Evolutionary conservation across 106 monocot species (phyloP).

Genomic region (Xerophyta viscosa): DNA sequence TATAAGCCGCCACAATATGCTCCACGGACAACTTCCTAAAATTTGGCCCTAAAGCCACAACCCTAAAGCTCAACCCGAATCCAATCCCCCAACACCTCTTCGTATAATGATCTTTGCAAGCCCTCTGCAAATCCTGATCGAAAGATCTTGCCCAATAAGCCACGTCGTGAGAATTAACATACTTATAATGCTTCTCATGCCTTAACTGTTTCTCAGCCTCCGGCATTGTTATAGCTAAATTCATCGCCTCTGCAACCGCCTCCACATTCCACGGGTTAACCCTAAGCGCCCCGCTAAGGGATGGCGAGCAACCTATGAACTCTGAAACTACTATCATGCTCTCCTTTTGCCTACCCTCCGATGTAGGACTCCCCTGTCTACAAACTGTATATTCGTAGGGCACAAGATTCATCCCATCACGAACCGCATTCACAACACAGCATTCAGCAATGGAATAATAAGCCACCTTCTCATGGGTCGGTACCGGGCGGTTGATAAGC

Average conservation of each 20-base stretch:
- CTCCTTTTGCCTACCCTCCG: conserved; percentile 33
- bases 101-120: conserved; percentile 68
- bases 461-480: conserved; percentile 66
- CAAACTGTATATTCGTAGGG: conserved; percentile 88
- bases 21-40: conserved; percentile 84
- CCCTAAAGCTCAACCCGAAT: conserved; percentile 72
- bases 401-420: conserved; percentile 83
- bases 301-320: conserved; percentile 37
- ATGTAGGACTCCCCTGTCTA: conserved; percentile 41
- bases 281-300: conserved; percentile 27
- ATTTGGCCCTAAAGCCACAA: conserved; percentile 71
- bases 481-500: conserved; percentile 37
- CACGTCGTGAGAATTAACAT: conserved; percentile 82
- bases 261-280: conserved; percentile 85
- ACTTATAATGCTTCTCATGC: conserved; percentile 53
- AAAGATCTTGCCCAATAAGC: conserved; percentile 87
- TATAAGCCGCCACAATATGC: conserved; percentile 56
- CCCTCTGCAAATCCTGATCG: conserved; percentile 84
- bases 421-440: conserved; percentile 70
- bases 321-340: conserved; percentile 74
- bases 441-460: conserved; percentile 71
- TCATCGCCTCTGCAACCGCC: conserved; percentile 64
- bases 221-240: conserved; percentile 54
- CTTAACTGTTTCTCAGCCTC: conserved; percentile 79
- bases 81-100: conserved; percentile 91